Evolutionary conservation across 2,329 filamentous ascomycete species (phyloP), one percentile per base, ranked within the genome.

Genomic region (Seiridium cupressi): DNA sequence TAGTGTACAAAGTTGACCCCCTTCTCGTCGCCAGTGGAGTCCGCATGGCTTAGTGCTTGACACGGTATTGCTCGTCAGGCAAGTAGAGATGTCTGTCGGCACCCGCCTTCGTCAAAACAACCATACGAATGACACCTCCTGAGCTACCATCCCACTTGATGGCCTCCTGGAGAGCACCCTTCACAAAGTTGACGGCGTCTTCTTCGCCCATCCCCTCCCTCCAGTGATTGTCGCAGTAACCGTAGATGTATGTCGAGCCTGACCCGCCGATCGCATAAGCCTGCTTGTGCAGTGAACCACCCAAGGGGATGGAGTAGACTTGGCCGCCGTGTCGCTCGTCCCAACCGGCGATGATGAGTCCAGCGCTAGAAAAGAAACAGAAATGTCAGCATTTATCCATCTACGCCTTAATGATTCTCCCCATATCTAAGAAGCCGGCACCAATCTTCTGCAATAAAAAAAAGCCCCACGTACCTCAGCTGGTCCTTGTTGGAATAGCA

Each of bases 111-210:
- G 94, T 99, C 77, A 99, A 80, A 61, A 99, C 95, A 63, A 98
- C 94, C 91, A 99, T 92, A 69, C 95, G 88, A 72, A 99, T 99
- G 62, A 99, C 95, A 80, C 95, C 95, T 66, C 95, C 95, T 3
- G 95, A 98, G 81, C 93, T 97, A 65, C 95, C 95, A 74, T 99
- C 95, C 95, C 95, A 99, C 80, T 97, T 97, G 84, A 99, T 98
- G 13, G 95, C 95, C 83, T 99, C 94, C 71, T 87, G 82, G 73
- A 99, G 81, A 38, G 95, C 89, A 53, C 88, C 90, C 81, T 97
- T 97, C 74, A 99, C 95, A 71, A 99, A 99, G 46, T 88, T 78
- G 65, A 99, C 88, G 1, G 95, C 95, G 63, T 96, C 93, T 59
- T 87, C 84, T 82, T 98, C 92, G 57, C 90, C 92, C 93, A 99